A percentile compares a stretch with the other conserved stretches of the same genome.
These are phyloP conservation scores for Chromosphaera perkinsii DNA, from an alignment of 208 protist species.

Conservation along the genomic window DNA sequence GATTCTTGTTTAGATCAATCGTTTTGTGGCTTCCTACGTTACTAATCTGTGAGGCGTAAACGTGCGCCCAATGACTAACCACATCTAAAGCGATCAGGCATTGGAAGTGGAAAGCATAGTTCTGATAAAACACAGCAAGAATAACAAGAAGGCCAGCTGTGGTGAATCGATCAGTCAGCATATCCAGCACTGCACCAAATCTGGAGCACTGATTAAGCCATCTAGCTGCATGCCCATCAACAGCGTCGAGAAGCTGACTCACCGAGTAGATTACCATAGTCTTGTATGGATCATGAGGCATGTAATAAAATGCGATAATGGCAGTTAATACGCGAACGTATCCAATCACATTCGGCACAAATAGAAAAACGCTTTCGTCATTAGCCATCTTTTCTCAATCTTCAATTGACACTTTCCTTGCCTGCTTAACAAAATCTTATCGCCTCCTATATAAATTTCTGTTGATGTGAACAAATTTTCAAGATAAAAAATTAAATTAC, in stretches of 20 bases:
- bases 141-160: background rate
- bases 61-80: constrained; percentile 23
- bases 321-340: constrained; percentile 29
- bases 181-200: constrained; percentile 32
- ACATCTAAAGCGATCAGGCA: constrained; percentile 27
- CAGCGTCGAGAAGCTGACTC: constrained; percentile 19
- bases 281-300: constrained; percentile 1
- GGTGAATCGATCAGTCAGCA: constrained; percentile 29
- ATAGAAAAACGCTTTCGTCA: constrained; percentile 12
- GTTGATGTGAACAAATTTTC: too few species aligned
- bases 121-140: constrained; percentile 3
- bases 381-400: too few species aligned
- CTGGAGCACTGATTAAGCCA: constrained; percentile 28
- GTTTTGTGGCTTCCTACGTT: too few species aligned
- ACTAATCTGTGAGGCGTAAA: too few species aligned
- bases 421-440: too few species aligned
- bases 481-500: too few species aligned
- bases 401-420: too few species aligned
- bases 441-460: too few species aligned
- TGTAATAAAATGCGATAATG: constrained; percentile 20
- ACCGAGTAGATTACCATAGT: constrained; percentile 8
- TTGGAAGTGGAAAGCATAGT: constrained; percentile 14
- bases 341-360: constrained; percentile 17
- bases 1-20: too few species aligned
- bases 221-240: constrained; percentile 34